A percentile compares a stretch with the other conserved stretches of the same genome.
These are phyloP conservation scores for Marasmius oreades DNA, from an alignment of 1,284 basidiomycete species.

Conservation along the genomic window DNA sequence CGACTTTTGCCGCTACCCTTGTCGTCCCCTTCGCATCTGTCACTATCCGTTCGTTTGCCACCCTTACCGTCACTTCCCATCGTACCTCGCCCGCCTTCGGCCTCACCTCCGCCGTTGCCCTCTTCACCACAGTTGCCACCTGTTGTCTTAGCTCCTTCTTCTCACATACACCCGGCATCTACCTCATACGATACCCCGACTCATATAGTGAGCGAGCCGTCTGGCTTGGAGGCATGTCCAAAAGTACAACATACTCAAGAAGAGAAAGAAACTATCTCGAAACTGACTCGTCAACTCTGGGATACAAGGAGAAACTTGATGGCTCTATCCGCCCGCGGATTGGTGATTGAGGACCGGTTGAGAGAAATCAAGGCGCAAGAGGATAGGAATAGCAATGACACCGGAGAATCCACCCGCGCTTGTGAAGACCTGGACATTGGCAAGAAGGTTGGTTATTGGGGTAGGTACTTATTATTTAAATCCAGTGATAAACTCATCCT, in stretches of 20 bases:
- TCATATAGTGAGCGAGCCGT: background rate
- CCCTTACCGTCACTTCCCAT: background rate
- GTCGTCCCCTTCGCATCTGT: too few species aligned
- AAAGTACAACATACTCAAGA: background rate
- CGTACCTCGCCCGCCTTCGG: background rate
- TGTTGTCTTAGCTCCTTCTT: background rate
- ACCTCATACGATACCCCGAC: background rate
- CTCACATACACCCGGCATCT: background rate
- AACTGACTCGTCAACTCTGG: conserved; percentile 1
- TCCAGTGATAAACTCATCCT: background rate
- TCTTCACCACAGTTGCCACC: background rate
- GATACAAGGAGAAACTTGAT: background rate
- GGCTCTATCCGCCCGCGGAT: background rate
- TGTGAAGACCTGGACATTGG: background rate
- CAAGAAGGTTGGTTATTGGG: background rate
- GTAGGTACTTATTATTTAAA: background rate
- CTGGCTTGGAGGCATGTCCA: background rate
- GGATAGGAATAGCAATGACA: background rate
- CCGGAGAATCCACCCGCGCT: background rate
- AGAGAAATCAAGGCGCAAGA: background rate
- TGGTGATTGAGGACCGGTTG: background rate
- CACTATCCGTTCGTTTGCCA: background rate
- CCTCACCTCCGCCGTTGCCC: background rate
- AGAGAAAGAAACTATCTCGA: background rate
- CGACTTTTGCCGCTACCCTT: too few species aligned